Base-by-base conservation (phyloP, 257 asterid genomes). In the Cinchona pubescens region DNA sequence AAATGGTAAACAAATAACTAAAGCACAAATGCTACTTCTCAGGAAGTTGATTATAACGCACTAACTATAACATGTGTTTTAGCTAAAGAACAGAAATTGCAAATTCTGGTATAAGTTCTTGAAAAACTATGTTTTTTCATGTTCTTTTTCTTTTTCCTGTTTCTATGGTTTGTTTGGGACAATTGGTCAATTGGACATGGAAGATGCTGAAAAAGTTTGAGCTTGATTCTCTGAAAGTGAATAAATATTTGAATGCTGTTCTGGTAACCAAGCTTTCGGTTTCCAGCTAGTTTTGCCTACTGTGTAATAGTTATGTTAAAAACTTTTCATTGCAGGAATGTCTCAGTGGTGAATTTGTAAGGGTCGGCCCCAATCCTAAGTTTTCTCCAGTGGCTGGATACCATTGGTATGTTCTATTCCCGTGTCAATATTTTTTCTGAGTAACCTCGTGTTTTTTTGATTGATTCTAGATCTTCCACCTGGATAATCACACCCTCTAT, bases 341-440 rank as follows among this genome's bases (percentile, higher is more conserved):
- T 86, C 93, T 95, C 72, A 87, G 90, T 83, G 99, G 99, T 68
- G 98, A 92, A 84, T 94, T 94, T 86, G 98, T 92, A 77, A 84
- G 98, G 84, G 94, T 94, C 75, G 99, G 98, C 59, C 96, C 98
- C 14, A 94, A 94, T 83, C 90, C 96, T 37, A 94, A 88, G 86
- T 88, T 92, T 82, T 74, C 96, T 82, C 98, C 99, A 21, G 96
- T 92, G 79, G 97, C 98, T 75, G 99, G 98, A 85, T 91, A 89
- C 72, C 99, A 94, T 76, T 94, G 99, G 99, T 90, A 87, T 15
- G 84, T 62, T 53, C 23, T 69, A 71, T 72, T 79, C 58, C 66
- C 35, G n/a, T 32, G 25, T 63, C 13, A 62, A 71, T 75, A 32
- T 38, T n/a, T 58, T 51, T 40, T 68, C 32, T 35, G 21, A 68